Percentiles rank a stretch among this genome's conserved stretches.
phyloP scores from a whole-genome alignment of 2,329 filamentous ascomycete species.

The Penicillium sclerotiorum region DNA sequence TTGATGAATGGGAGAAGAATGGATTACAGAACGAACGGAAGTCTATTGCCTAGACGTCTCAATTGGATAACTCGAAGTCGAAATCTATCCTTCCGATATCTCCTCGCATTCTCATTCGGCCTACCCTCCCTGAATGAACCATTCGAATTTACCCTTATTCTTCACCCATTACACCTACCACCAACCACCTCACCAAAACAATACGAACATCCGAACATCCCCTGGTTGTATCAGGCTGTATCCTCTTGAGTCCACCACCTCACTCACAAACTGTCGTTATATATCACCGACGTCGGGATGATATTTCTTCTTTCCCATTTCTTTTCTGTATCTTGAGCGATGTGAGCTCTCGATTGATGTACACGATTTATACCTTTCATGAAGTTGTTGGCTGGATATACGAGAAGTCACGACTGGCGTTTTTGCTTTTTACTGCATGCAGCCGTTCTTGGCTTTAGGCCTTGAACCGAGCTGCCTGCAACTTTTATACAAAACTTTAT shows the following conservation, averaged over 20 bases:
- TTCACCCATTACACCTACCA: no score
- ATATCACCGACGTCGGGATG: constrained; percentile 9
- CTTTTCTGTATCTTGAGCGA: neutral
- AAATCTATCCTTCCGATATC: neutral
- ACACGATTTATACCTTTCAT: constrained; percentile 9
- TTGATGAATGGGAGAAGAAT: constrained; percentile 37
- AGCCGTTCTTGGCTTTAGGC: no score
- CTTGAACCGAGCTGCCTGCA: no score
- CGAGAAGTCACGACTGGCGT: constrained; percentile 17
- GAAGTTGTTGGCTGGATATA: constrained; percentile 17
- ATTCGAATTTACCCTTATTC: no score
- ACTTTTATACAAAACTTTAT: no score
- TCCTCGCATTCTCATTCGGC: neutral
- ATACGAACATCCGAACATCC: no score
- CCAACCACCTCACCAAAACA: no score
- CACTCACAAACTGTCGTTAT: no score
- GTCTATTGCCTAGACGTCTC: neutral
- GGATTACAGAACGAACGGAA: constrained; percentile 17
- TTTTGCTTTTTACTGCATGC: neutral
- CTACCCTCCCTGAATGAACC: neutral
- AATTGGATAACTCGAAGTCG: neutral
- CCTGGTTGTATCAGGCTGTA: no score
- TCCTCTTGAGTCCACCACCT: no score
- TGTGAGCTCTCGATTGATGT: neutral
- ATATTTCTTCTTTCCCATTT: neutral